Evolutionary conservation across 2,329 filamentous ascomycete species (phyloP).

Genomic region (Beauveria scarabaeidicola): DNA sequence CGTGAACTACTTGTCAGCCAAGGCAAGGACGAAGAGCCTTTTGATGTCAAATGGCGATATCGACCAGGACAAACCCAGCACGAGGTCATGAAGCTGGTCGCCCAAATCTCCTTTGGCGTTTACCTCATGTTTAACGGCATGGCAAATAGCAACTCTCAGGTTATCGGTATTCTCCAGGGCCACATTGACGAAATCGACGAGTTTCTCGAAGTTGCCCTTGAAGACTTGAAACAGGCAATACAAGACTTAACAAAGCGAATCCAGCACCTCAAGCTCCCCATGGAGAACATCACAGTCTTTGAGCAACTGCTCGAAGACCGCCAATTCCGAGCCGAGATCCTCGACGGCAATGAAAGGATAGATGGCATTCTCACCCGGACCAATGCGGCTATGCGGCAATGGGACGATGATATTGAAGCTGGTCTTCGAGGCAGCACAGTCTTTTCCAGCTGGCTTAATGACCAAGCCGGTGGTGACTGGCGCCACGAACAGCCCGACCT

Average conservation of each 20-base stretch:
- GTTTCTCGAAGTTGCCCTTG: constrained; percentile 76
- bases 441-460: constrained; percentile 65
- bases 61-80: constrained; percentile 70
- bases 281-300: constrained; percentile 75
- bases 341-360: constrained; percentile 83
- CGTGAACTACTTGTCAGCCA: constrained; percentile 61
- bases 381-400: constrained; percentile 64
- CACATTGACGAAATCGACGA: constrained; percentile 93
- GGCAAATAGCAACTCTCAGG: constrained; percentile 81
- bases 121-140: constrained; percentile 77
- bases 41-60: constrained; percentile 68
- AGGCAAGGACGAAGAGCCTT: constrained; percentile 59
- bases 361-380: constrained; percentile 83
- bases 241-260: constrained; percentile 74
- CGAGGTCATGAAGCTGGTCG: constrained; percentile 79
- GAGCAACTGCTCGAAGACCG: constrained; percentile 82
- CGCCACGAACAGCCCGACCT: constrained; percentile 54
- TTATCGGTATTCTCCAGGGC: constrained; percentile 78
- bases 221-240: constrained; percentile 72
- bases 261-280: constrained; percentile 70
- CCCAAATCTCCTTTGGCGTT: constrained; percentile 89
- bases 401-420: constrained; percentile 68
- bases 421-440: constrained; percentile 68
- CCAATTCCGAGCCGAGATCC: constrained; percentile 70
- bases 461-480: constrained; percentile 54